Base-by-base conservation (phyloP, 257 asterid genomes). In the Striga asiatica region DNA sequence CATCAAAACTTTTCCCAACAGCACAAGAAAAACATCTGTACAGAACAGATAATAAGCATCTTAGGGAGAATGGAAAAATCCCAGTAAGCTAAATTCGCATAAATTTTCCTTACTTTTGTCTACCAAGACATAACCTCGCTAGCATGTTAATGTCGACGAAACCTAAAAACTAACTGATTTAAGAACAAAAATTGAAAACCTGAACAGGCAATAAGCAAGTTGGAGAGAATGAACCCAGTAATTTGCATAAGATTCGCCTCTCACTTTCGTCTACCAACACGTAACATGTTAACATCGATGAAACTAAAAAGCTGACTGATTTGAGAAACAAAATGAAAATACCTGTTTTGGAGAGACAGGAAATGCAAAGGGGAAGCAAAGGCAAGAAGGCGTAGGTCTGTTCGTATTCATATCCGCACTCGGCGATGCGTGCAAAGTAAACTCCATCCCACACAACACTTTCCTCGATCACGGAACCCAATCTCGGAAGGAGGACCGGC, bases 381-480 rank as follows among this genome's bases (percentile, higher is more conserved):
- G 98, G 98, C 71, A 82, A 71, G 67, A 87, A 87, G 1, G 98
- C 98, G 24, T 91, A 91, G 65, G 80, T 48, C 71, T 91, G 98
- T 52, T 91, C 98, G 61, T 91, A 91, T 51, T 91, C 98, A 55
- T 91, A 91, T 42, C 97, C 95, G 49, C 98, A 91, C 71, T 84
- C 77, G 0, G 94, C 93, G 7, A 82, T 78, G 56, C 97, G 95
- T 16, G 70, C 67, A 58, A 82, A 91, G 76, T 87, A 84, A 42
- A 87, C 97, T 29, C 95, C 65, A 62, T 91, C 98, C 98, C 98
- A 91, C 17, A 87, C 98, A 23, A 91, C 71, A 71, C 97, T 79
- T 42, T 66, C 69, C 81, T 91, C 95, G 19, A 91, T 67, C 23
- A 80, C 76, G 10, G 80, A 59, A 10, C 86, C 88, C 1, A 84